phyloP scores from a whole-genome alignment of 164 flowering plant species.

The Paratinospora sagittata region DNA sequence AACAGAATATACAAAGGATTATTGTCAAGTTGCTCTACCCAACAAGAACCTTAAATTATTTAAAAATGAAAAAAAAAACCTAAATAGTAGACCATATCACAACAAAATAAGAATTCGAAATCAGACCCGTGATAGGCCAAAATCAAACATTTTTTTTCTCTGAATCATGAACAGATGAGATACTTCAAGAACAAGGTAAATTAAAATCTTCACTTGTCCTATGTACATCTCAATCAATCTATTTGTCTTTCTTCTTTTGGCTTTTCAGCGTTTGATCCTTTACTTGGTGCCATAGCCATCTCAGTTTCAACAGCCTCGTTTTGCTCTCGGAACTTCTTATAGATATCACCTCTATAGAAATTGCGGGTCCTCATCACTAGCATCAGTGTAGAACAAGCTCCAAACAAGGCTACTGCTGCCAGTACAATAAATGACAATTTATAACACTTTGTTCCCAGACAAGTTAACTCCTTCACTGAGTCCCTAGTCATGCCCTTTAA shows the following conservation, averaged over 20 bases:
- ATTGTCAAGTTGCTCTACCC: too few relatives aligned
- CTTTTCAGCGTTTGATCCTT: not conserved
- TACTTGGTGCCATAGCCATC: not conserved
- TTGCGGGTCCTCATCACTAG: conserved; percentile 43
- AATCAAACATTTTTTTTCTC: too few relatives aligned
- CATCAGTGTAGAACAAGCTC: conserved; percentile 39
- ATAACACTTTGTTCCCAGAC: conserved; percentile 48
- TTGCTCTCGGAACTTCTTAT: conserved; percentile 48
- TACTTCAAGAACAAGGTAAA: too few relatives aligned
- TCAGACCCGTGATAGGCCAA: too few relatives aligned
- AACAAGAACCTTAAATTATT: too few relatives aligned
- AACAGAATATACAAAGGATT: too few relatives aligned
- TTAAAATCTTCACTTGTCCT: too few relatives aligned
- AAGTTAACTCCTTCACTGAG: conserved; percentile 34
- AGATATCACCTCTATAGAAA: conserved; percentile 54
- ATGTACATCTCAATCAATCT: not conserved
- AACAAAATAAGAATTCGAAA: too few relatives aligned
- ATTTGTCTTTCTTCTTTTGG: not conserved
- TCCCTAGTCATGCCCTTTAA: conserved; percentile 22
- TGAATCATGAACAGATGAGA: too few relatives aligned
- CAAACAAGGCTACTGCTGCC: conserved; percentile 35
- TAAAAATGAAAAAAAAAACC: too few relatives aligned
- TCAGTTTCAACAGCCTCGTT: conserved; percentile 14
- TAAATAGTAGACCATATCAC: too few relatives aligned
- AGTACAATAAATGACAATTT: conserved; percentile 37